Percentiles rank a stretch among this genome's conserved stretches.
Conservation (phyloP, 75 land plant species). For the Cunninghamia lanceolata region DNA sequence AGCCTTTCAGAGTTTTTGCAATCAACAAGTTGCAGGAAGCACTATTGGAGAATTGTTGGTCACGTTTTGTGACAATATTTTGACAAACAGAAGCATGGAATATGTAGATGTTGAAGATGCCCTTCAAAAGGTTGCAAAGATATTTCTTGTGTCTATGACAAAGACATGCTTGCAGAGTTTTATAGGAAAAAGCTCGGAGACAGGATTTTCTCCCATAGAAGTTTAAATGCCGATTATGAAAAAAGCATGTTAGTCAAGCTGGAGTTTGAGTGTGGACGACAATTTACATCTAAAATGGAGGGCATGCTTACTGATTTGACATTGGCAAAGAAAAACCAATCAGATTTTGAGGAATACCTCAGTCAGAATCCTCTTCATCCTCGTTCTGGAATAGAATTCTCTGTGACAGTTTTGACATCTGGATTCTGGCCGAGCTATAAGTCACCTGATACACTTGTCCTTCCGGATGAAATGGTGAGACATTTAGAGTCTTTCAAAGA, state of each 20-base stretch:
- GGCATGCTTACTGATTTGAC: conserved; percentile 51
- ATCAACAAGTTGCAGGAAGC: conserved; percentile 83
- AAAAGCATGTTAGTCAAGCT: conserved; percentile 36
- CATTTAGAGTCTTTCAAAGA: conserved; percentile 45
- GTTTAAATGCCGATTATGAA: conserved; percentile 42
- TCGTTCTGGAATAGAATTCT: conserved; percentile 39
- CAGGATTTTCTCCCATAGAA: conserved; percentile 38
- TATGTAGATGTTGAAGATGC: conserved; percentile 88
- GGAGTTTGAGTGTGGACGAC: conserved; percentile 41
- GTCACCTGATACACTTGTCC: conserved; percentile 32
- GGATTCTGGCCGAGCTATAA: conserved; percentile 50
- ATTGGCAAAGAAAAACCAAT: conserved; percentile 34
- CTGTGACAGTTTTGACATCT: conserved; percentile 48
- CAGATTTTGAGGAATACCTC: conserved; percentile 37
- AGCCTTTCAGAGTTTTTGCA: conserved; percentile 89
- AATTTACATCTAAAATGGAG: conserved; percentile 48
- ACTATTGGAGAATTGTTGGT: conserved; percentile 87
- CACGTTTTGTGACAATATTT: conserved; percentile 81
- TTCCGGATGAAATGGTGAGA: conserved; percentile 45
- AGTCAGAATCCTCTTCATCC: conserved; percentile 19
- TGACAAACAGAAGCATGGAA: conserved; percentile 72
- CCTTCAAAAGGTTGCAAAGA: conserved; percentile 66
- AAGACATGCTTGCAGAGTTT: conserved; percentile 47
- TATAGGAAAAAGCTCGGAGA: conserved; percentile 46
- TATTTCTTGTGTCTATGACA: conserved; percentile 28